Evolutionary conservation across 352 stramenopile genomes (phyloP), one percentile per base, ranked within the genome.

Genomic region (Globisporangium splendens): DNA sequence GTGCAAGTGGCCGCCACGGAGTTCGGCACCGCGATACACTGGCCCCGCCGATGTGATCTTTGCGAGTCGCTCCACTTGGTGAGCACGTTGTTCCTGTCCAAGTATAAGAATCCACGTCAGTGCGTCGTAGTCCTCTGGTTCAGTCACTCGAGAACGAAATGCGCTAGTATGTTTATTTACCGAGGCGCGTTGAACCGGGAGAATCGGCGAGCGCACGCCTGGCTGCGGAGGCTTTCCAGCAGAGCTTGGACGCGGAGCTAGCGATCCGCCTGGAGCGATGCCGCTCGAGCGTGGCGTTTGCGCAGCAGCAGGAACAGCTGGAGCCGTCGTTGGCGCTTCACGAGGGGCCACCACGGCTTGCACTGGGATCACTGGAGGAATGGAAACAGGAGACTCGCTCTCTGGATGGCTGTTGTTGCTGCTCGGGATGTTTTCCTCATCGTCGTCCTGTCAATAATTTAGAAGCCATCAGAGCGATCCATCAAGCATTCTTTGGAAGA

Each of bases 1-100:
- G 18, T 38, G 62, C 65, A 21, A 50, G 59, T 20, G 61, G 41
- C 57, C 64, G 33, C 41, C 50, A 58, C 42, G 38, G n/a, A 59
- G 15, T 7, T 50, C 50, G 17, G 55, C 33, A 8, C 35, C 38
- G 43, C 72, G 75, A n/a, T 80, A 80, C 20, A 80, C 56, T 28
- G 75, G 70, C 1, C 63, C 63, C 0, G 72, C 65, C 11, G 75
- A 83, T 35, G 77, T 77, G 38, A 89, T 91, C 69, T 89, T 88
- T 0, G 73, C 66, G 17, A 91, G 69, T 20, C 81, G 74, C 58
- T 90, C 80, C 1, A 82, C 67, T 46, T 62, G 58, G 18, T 55
- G 22, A 7, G 22, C 17, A 13, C 39, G 48, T 38, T 69, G 61
- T 38, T 66, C 59, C 57, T 65, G 47, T 49, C n/a, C n/a, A 46